Evolutionary conservation across 352 stramenopile species (phyloP).

Genomic region (Saprolegnia diclina): DNA sequence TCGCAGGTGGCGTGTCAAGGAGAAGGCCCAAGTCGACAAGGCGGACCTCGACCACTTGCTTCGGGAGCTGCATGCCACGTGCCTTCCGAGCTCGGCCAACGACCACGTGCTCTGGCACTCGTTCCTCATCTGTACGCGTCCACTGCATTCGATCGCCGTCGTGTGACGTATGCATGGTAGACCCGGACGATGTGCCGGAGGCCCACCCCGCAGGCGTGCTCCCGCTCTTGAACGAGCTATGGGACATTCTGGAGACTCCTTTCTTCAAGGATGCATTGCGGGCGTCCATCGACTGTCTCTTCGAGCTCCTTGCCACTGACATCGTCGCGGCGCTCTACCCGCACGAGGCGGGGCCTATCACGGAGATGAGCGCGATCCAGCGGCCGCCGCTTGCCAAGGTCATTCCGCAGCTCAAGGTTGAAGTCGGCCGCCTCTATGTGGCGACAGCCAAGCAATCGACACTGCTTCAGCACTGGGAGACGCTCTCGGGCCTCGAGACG

Average conservation of each 20-base stretch:
- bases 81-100: not conserved
- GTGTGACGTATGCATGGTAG: not conserved
- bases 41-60: not conserved
- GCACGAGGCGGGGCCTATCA: not conserved
- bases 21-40: not conserved
- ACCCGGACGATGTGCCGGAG: slow-evolving; percentile 1
- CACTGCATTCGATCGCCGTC: not conserved
- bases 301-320: not conserved
- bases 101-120: slow-evolving; percentile 4
- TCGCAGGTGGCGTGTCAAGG: slow-evolving; percentile 18
- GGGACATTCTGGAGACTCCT: slow-evolving; percentile 22
- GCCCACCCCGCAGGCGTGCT: not conserved
- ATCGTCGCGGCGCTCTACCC: slow-evolving; percentile 11
- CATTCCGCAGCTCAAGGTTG: slow-evolving; percentile 24
- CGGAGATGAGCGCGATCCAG: not conserved
- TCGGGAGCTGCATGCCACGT: slow-evolving; percentile 3
- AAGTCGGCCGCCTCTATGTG: slow-evolving; percentile 8
- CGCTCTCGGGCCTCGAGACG: not conserved
- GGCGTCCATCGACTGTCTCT: slow-evolving; percentile 8
- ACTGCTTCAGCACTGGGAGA: slow-evolving; percentile 9
- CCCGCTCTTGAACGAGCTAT: slow-evolving; percentile 23
- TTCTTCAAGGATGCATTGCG: slow-evolving; percentile 19
- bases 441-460: not conserved
- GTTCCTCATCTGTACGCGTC: slow-evolving; percentile 25
- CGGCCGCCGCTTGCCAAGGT: slow-evolving; percentile 17